phyloP scores from a whole-genome alignment of 2,329 filamentous ascomycete genomes.

The Alternaria triticimaculans region DNA sequence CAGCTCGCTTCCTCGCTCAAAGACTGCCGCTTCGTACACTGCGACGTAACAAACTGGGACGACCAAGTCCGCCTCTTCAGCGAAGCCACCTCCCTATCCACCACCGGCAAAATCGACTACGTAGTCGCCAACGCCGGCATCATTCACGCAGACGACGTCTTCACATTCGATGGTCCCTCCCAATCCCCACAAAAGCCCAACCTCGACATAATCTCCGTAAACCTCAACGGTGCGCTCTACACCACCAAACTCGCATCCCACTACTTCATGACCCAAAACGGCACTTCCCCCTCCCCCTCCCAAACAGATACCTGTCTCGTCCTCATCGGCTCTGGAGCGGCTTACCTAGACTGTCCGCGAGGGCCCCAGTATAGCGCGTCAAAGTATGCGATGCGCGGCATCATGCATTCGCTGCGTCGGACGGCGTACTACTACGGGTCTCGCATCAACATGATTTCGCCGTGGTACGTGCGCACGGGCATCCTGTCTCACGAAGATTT shows the following conservation, averaged over 20 bases:
- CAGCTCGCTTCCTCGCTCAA: background rate
- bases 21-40: slow-evolving; percentile 4
- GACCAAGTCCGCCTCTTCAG: slow-evolving; percentile 11
- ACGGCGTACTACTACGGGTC: slow-evolving; percentile 7
- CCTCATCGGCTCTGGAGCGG: slow-evolving; percentile 11
- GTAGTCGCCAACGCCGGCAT: slow-evolving; percentile 20
- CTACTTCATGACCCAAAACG: slow-evolving; percentile 10
- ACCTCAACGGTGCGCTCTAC: slow-evolving; percentile 1
- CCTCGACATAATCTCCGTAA: slow-evolving; percentile 4
- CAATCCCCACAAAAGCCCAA: background rate
- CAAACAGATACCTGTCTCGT: slow-evolving; percentile 14
- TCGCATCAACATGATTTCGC: slow-evolving; percentile 11
- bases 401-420: slow-evolving; percentile 12
- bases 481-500: slow-evolving; percentile 12
- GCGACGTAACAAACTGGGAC: slow-evolving; percentile 16
- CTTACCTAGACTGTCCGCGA: slow-evolving; percentile 13
- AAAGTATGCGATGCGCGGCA: slow-evolving; percentile 17
- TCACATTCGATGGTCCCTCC: slow-evolving; percentile 7
- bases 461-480: slow-evolving; percentile 14
- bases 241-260: slow-evolving; percentile 13
- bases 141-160: slow-evolving; percentile 10
- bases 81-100: background rate
- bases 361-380: slow-evolving; percentile 10
- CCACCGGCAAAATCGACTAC: background rate
- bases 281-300: background rate